Percentiles rank a stretch among this genome's conserved stretches.
phyloP scores from a whole-genome alignment of 768 basidiomycete species.

The Phanerochaete sordida region DNA sequence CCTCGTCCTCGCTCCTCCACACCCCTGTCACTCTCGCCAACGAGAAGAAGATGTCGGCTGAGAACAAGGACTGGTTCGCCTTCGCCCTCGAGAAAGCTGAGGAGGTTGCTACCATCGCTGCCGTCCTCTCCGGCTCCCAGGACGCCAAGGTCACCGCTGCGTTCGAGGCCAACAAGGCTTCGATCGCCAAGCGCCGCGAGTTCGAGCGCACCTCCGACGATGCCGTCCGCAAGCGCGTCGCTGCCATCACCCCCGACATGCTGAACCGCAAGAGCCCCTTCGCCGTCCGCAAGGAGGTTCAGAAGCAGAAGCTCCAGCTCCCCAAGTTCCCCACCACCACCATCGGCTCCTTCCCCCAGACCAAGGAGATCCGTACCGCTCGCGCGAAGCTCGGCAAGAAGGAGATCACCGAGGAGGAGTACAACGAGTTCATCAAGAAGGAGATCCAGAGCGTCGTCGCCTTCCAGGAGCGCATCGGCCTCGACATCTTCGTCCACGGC shows the following conservation, averaged over 20 bases:
- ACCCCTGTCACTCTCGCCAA: constrained; percentile 93
- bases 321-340: constrained; percentile 99
- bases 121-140: constrained; percentile 82
- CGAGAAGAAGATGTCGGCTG: constrained; percentile 83
- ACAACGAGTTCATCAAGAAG: constrained; percentile 98
- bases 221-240: constrained; percentile 91
- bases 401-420: constrained; percentile 80
- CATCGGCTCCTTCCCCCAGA: constrained; percentile 99
- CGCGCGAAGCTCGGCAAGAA: constrained; percentile 94
- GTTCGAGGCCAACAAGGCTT: constrained; percentile 84
- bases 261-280: constrained; percentile 89
- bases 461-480: constrained; percentile 96
- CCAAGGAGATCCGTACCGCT: constrained; percentile 96
- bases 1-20: constrained; percentile 97
- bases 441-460: constrained; percentile 91
- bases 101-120: constrained; percentile 87
- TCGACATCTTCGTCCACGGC: constrained; percentile 97
- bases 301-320: constrained; percentile 83
- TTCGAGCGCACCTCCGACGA: constrained; percentile 95
- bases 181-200: constrained; percentile 90
- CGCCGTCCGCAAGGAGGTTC: constrained; percentile 80
- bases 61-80: constrained; percentile 97
- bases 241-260: constrained; percentile 81
- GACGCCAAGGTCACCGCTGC: constrained; percentile 65
- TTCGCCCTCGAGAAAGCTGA: constrained; percentile 95